These are phyloP conservation scores for Boletus coccyginus DNA, from an alignment of 768 basidiomycete species.

Conservation along the genomic window DNA sequence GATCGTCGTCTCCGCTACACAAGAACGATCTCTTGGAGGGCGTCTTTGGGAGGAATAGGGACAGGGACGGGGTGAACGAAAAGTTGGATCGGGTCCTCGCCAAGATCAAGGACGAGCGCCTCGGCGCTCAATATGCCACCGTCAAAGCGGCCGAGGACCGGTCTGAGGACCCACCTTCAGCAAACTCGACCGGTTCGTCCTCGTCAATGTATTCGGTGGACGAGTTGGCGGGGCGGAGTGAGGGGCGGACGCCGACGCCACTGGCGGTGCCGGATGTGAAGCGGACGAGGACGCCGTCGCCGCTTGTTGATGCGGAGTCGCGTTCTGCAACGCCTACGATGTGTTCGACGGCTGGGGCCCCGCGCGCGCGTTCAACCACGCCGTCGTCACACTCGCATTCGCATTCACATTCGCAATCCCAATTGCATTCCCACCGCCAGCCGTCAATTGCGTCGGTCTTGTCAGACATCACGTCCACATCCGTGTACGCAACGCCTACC, in stretches of 20 bases:
- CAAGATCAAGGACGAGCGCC: constrained; percentile 68
- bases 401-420: constrained; percentile 3
- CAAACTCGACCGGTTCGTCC: constrained; percentile 29
- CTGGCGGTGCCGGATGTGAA: constrained; percentile 12
- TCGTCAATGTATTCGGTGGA: constrained; percentile 61
- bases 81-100: constrained; percentile 72
- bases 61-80: constrained; percentile 61
- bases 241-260: constrained; percentile 33
- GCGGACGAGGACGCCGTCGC: constrained; percentile 21
- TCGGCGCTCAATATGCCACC: constrained; percentile 30
- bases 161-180: constrained; percentile 27
- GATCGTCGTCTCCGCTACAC: constrained; percentile 19
- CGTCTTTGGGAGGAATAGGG: constrained; percentile 55
- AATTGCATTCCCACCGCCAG: constrained; percentile 43
- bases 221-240: constrained; percentile 25
- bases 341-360: constrained; percentile 2
- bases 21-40: constrained; percentile 68
- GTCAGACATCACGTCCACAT: constrained; percentile 48
- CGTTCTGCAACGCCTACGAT: constrained; percentile 29
- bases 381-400: constrained; percentile 30
- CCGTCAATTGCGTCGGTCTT: constrained; percentile 75
- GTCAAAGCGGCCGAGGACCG: constrained; percentile 6
- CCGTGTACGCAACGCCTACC: constrained; percentile 47
- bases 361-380: constrained; percentile 26
- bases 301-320: constrained; percentile 17